Evolutionary conservation across 2,329 filamentous ascomycete genomes (phyloP).

Genomic region (Cadophora malorum): DNA sequence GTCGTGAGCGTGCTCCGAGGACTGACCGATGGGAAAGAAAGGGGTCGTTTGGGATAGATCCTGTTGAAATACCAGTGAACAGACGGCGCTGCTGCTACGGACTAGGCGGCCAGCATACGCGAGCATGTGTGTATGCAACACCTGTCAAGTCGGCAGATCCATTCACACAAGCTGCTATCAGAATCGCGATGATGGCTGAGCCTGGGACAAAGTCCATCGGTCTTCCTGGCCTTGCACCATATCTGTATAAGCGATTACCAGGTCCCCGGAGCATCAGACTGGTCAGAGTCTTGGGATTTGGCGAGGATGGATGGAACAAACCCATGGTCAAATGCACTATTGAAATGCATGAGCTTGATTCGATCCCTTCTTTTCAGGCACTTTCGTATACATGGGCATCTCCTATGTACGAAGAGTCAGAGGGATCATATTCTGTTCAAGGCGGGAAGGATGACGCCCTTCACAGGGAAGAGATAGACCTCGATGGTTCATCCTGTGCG

Average conservation of each 20-base stretch:
- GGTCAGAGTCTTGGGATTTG: background rate
- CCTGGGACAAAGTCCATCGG: background rate
- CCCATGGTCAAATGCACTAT: background rate
- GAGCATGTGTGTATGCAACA: background rate
- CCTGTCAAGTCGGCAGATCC: background rate
- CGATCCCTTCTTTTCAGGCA: background rate
- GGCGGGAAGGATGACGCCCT: background rate
- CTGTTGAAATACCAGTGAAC: background rate
- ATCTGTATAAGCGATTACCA: background rate
- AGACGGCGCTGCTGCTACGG: background rate
- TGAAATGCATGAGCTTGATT: background rate
- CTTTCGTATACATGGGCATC: conserved; percentile 11
- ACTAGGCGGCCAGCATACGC: background rate
- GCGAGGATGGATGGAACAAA: background rate
- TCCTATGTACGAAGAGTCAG: conserved; percentile 4
- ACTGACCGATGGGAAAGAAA: background rate
- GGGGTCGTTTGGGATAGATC: conserved; percentile 2
- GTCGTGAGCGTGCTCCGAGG: background rate
- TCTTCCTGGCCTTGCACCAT: background rate
- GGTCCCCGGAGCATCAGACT: conserved; percentile 2
- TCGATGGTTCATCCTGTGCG: conserved; percentile 1
- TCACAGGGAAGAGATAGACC: conserved; percentile 2
- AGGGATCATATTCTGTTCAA: background rate
- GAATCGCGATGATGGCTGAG: background rate
- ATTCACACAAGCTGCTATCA: conserved; percentile 3